Evolutionary conservation across 768 basidiomycete species (phyloP), one percentile per base, ranked within the genome.

Genomic region (Russula sp.): DNA sequence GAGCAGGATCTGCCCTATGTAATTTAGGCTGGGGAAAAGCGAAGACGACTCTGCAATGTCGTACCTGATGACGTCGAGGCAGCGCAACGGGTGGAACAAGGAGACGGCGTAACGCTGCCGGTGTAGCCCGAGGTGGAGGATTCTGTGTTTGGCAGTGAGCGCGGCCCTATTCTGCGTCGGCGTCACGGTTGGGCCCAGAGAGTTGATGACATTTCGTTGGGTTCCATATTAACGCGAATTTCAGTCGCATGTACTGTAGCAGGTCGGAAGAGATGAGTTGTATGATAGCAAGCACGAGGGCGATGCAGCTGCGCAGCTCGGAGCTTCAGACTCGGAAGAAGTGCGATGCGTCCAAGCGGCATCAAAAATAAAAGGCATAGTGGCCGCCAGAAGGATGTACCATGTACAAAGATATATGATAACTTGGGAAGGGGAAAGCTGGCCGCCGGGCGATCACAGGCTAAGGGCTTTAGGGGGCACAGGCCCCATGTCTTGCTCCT

Each of bases 11-110:
- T 78, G 74, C 4, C 73, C 67, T 18, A 78, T 60, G 38, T 78
- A 77, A 58, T 77, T 78, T 65, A 78, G 60, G 49, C 76, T 78
- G 39, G n/a, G n/a, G n/a, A n/a, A n/a, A n/a, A n/a, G n/a, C n/a
- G n/a, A n/a, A n/a, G n/a, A n/a, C 34, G 39, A 34, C 36, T 51
- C 39, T 2, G 58, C 58, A 58, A 74, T 60, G 41, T 71, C 68
- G 7, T 36, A 64, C 32, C 75, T 72, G n/a, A 77, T 51, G 18
- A 76, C 64, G 46, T 78, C 67, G 64, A 78, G 69, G 59, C 77
- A 78, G 25, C 75, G 74, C 0, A 79, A 68, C 39, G 75, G 72
- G 67, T 79, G 77, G 42, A 79, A 71, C 67, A 78, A 73, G 36
- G 71, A 58, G 35, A 77, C 63, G 9, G 73, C 73, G 63, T 72